Base-by-base conservation (phyloP, 495 filamentous ascomycete species). In the Aspergillus leporis region DNA sequence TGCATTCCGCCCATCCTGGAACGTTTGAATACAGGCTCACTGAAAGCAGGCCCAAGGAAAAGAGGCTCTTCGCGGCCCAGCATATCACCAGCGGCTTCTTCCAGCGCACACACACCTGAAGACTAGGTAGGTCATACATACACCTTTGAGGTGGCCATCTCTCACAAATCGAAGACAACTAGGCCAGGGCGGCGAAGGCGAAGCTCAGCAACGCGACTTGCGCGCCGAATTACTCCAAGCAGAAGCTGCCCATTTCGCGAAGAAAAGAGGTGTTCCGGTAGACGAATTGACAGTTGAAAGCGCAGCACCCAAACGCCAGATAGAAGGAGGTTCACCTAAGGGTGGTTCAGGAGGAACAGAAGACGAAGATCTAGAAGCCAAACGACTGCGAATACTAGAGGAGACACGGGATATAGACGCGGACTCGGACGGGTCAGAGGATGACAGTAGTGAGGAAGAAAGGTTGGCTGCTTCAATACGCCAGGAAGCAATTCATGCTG, bases 11-110 rank as follows among this genome's bases (percentile, higher is more conserved):
- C 16, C 41, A 49, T 12, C 28, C 38, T 47, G 10, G 18, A 9
- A 23, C 13, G 2, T n/a, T 47, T 47, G 19, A 10, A 21, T 45
- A 18, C 59, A 62, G 61, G 58, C 66, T 70, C 32, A 72, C 65
- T 38, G 19, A 55, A 23, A 57, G 59, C 59, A 93, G 90, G 93
- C 94, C 41, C 87, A 88, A 70, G 94, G 95, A 63, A 97, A 96
- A 83, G 94, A 98, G 72, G 90, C 93, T 68, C 89, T 90, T 54
- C 88, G 92, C 64, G 94, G 94, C 16, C 90, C 91, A 40, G 94
- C 94, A 58, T 98, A 97, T 76, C 94, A 98, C 72, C 94, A 97
- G 79, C 87, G 94, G 53, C 88, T 98, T 12, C 87, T 97, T 2
- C 95, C 94, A 5, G 94, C 94, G 10, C 87, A 98, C 68, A 97